These are phyloP conservation scores for Tausonia pullulans DNA, from an alignment of 1,284 basidiomycete species.

Conservation along the genomic window DNA sequence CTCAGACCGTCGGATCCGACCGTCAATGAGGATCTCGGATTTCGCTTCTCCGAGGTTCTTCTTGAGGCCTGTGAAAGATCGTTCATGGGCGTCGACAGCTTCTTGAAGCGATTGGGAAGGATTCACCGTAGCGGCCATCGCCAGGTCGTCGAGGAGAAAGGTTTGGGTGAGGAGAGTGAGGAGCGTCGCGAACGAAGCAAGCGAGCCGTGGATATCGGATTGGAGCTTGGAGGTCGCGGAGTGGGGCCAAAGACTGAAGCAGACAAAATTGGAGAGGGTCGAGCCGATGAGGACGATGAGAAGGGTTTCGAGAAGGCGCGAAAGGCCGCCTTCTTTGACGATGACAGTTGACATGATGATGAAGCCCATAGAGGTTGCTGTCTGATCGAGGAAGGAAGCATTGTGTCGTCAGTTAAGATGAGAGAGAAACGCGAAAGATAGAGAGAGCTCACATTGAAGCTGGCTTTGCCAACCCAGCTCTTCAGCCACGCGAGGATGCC, in stretches of 20 bases:
- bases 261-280: slow-evolving; percentile 34
- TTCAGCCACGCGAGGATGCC: slow-evolving; percentile 60
- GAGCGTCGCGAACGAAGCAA: slow-evolving; percentile 77
- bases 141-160: slow-evolving; percentile 57
- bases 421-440: background rate
- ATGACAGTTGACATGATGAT: slow-evolving; percentile 77
- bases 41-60: slow-evolving; percentile 70
- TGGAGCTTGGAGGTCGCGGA: slow-evolving; percentile 76
- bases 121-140: slow-evolving; percentile 28
- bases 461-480: slow-evolving; percentile 76
- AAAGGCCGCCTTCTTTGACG: slow-evolving; percentile 76
- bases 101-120: slow-evolving; percentile 52
- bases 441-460: slow-evolving; percentile 58
- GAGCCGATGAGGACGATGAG: slow-evolving; percentile 65
- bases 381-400: background rate
- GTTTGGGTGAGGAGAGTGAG: slow-evolving; percentile 65
- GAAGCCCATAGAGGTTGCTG: slow-evolving; percentile 58
- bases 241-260: slow-evolving; percentile 25
- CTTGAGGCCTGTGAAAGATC: slow-evolving; percentile 75
- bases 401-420: no score
- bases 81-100: slow-evolving; percentile 69
- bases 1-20: slow-evolving; percentile 37
- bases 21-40: slow-evolving; percentile 57
- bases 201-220: slow-evolving; percentile 62
- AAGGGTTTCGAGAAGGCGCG: slow-evolving; percentile 59